Percentiles rank a stretch among this genome's conserved stretches.
Conservation (phyloP, 164 flowering plant species). For the Houttuynia cordata region DNA sequence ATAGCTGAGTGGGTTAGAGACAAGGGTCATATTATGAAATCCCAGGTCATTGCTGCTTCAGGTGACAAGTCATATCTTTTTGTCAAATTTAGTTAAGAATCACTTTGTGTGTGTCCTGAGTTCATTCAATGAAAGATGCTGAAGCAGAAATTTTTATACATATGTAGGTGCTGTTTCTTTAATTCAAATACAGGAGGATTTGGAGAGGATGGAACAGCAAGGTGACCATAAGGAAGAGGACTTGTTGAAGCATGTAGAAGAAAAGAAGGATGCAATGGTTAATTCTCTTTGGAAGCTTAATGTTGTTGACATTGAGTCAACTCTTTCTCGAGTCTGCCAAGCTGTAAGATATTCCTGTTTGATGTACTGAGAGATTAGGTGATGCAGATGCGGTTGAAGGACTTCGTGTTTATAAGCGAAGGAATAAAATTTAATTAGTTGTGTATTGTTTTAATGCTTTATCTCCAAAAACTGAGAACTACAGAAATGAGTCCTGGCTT, state of each 20-base stretch:
- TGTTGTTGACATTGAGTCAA: constrained; percentile 80
- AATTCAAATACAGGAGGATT: constrained; percentile 56
- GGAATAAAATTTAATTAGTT: too few species aligned
- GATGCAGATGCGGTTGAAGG: too few species aligned
- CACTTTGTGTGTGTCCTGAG: not conserved
- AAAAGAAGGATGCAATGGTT: constrained; percentile 60
- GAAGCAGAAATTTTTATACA: not conserved
- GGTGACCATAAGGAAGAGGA: constrained; percentile 50
- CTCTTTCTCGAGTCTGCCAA: constrained; percentile 66
- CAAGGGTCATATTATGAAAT: constrained; percentile 77
- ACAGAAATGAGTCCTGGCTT: too few species aligned
- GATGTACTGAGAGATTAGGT: too few species aligned
- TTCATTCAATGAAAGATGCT: not conserved
- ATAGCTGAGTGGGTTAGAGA: constrained; percentile 93
- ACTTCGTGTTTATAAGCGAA: too few species aligned
- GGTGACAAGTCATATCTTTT: constrained; percentile 22
- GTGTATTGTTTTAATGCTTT: too few species aligned
- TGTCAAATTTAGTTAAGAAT: not conserved
- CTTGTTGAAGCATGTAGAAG: constrained; percentile 47
- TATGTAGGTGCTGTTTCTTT: constrained; percentile 66
- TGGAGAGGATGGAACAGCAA: constrained; percentile 44
- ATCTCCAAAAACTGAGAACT: too few species aligned
- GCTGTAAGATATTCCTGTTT: constrained; percentile 21
- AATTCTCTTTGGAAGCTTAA: constrained; percentile 87
- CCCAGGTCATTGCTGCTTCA: constrained; percentile 86